Base-by-base conservation (phyloP, 805 yeast genomes). In the Tetrapisispora namnaoensis region DNA sequence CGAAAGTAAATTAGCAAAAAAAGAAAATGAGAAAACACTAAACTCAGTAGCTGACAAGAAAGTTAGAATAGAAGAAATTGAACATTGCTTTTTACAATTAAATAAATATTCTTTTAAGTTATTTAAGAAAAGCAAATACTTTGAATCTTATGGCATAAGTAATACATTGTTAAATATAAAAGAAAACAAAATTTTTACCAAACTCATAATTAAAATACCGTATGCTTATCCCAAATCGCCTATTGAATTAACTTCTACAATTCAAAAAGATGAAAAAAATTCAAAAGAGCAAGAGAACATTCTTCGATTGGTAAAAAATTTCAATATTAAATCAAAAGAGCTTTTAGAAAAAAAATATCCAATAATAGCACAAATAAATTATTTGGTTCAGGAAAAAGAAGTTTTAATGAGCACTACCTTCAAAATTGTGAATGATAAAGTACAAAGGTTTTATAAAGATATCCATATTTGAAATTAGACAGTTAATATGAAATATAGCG, bases 191-290 rank as follows among this genome's bases (percentile, higher is more conserved):
- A 28, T 47, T 20, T 43, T 46, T 5, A 35, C 46, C 10, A 55
- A 56, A 30, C 50, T 56, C 16, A 27, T 54, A 1, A 37, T 61
- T 16, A 54, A 50, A 17, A 46, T 62, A 14, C 65, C 66, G 3
- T 40, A 44, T 13, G 56, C 59, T 17, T 62, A 62, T 46, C 67
- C 67, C n/a, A 49, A 46, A 18, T 38, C 52, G 4, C 53, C 63
- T 1, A 28, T 57, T 2, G 59, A 59, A 37, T 22, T 61, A 18
- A 52, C 27, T 10, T 27, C 3, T n/a, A 37, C 43, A 20, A 32
- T 21, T 10, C 20, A 45, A 9, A 41, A 16, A 11, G 36, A 21
- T 22, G 50, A 45, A 10, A 54, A 52, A 14, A 27, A 39, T 30
- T 32, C 30, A 13, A 16, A 24, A 10, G 37, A 18, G 18, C 27